Evolutionary conservation across 2,329 filamentous ascomycete genomes (phyloP).

Genomic region (Phialophora chinensis): DNA sequence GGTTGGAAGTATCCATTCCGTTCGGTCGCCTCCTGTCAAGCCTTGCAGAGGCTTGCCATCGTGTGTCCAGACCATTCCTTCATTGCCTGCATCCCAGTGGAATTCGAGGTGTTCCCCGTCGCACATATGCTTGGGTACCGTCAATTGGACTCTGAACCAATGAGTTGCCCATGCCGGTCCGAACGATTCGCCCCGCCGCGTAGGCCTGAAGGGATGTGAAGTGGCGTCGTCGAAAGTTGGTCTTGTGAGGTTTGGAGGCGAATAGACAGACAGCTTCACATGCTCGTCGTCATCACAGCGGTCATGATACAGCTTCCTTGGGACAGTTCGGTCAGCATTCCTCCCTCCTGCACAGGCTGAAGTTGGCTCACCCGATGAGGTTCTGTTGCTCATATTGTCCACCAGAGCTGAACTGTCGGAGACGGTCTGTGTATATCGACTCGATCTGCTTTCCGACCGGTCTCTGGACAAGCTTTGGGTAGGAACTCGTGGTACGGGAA

Average conservation of each 20-base stretch:
- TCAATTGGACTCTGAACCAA: slow-evolving; percentile 88
- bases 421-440: slow-evolving; percentile 82
- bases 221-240: slow-evolving; percentile 86
- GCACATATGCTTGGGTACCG: slow-evolving; percentile 72
- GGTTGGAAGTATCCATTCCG: slow-evolving; percentile 88
- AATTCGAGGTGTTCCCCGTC: slow-evolving; percentile 87
- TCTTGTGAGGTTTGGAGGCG: slow-evolving; percentile 76
- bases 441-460: slow-evolving; percentile 79
- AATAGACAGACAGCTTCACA: slow-evolving; percentile 85
- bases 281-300: slow-evolving; percentile 71
- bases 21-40: slow-evolving; percentile 85
- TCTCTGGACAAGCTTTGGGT: slow-evolving; percentile 57
- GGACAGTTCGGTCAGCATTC: slow-evolving; percentile 14
- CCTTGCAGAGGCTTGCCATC: slow-evolving; percentile 91
- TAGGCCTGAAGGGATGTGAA: slow-evolving; percentile 74
- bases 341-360: not conserved
- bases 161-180: slow-evolving; percentile 97
- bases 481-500: slow-evolving; percentile 46
- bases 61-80: slow-evolving; percentile 91
- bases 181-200: slow-evolving; percentile 77
- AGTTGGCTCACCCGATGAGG: slow-evolving; percentile 67
- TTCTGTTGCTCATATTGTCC: slow-evolving; percentile 81
- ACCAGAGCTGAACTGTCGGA: slow-evolving; percentile 79
- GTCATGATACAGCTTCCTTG: slow-evolving; percentile 76
- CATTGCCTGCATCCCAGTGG: slow-evolving; percentile 94